Evolutionary conservation across 495 filamentous ascomycete species (phyloP).

Genomic region (Neurospora cerealis): DNA sequence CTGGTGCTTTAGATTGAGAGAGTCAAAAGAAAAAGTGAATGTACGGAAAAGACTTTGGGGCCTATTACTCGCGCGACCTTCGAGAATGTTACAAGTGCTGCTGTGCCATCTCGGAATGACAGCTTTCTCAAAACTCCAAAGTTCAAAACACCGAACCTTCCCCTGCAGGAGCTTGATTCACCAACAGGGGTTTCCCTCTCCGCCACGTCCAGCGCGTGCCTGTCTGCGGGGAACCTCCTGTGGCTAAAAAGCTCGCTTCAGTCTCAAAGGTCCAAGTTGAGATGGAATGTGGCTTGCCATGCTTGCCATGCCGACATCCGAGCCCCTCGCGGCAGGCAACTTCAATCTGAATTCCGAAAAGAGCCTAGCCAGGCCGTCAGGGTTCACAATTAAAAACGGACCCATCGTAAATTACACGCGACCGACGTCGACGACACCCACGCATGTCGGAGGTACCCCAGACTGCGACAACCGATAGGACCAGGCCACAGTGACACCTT

Average conservation of each 20-base stretch:
- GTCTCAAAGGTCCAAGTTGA: background rate
- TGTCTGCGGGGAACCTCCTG: background rate
- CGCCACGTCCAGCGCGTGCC: background rate
- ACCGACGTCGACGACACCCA: background rate
- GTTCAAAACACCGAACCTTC: background rate
- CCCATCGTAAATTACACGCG: background rate
- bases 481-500: background rate
- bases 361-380: background rate
- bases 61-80: background rate
- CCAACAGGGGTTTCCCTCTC: background rate
- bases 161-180: background rate
- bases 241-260: background rate
- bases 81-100: background rate
- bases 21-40: background rate
- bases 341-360: background rate
- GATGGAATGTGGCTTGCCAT: background rate
- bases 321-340: background rate
- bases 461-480: background rate
- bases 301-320: background rate
- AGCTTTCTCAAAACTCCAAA: background rate
- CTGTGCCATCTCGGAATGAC: background rate
- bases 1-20: background rate
- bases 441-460: background rate
- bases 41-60: background rate
- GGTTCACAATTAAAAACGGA: constrained; percentile 1